A percentile compares a stretch with the other conserved stretches of the same genome.
These are phyloP conservation scores for Trypanosoma boissoni DNA, from an alignment of 208 protist species.

Conservation along the genomic window DNA sequence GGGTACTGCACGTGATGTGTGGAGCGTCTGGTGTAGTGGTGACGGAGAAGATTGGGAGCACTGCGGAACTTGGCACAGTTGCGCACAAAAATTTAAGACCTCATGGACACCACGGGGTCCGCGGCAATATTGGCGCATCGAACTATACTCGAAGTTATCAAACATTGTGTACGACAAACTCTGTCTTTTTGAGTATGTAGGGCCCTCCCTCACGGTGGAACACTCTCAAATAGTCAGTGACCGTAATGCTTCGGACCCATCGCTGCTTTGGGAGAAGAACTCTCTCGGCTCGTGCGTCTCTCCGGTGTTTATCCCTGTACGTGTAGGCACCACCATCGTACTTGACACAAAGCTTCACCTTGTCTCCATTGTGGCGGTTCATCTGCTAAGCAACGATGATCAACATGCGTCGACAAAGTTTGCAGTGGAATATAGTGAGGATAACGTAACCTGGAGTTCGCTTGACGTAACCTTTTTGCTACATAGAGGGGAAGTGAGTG, in stretches of 20 bases:
- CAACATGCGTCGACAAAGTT: slow-evolving; percentile 24
- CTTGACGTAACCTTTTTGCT: slow-evolving; percentile 21
- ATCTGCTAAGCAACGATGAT: slow-evolving; percentile 10
- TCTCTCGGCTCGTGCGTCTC: slow-evolving; percentile 3
- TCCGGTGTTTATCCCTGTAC: slow-evolving; percentile 16
- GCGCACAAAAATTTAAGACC: slow-evolving; percentile 16
- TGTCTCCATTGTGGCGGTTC: slow-evolving; percentile 31
- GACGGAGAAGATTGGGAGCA: slow-evolving; percentile 27
- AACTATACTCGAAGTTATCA: slow-evolving; percentile 20
- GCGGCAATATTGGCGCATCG: slow-evolving; percentile 34
- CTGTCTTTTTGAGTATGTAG: slow-evolving; percentile 32
- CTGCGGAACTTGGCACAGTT: slow-evolving; percentile 21
- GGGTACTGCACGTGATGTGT: background rate
- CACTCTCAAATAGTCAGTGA: background rate
- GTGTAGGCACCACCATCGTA: slow-evolving; percentile 18
- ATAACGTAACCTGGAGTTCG: slow-evolving; percentile 27
- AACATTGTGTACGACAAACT: slow-evolving; percentile 26
- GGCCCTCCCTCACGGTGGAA: slow-evolving; percentile 27
- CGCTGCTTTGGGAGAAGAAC: slow-evolving; percentile 16
- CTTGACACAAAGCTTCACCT: slow-evolving; percentile 26
- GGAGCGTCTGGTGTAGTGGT: slow-evolving; percentile 24
- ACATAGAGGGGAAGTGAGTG: slow-evolving; percentile 7
- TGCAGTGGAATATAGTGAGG: slow-evolving; percentile 50
- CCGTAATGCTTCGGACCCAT: slow-evolving; percentile 9
- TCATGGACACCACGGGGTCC: slow-evolving; percentile 28